Percentiles rank a stretch among this genome's conserved stretches.
Conservation (phyloP, 1,139 yeast genomes). For the Hemisphaericaspora lyxosophila region DNA sequence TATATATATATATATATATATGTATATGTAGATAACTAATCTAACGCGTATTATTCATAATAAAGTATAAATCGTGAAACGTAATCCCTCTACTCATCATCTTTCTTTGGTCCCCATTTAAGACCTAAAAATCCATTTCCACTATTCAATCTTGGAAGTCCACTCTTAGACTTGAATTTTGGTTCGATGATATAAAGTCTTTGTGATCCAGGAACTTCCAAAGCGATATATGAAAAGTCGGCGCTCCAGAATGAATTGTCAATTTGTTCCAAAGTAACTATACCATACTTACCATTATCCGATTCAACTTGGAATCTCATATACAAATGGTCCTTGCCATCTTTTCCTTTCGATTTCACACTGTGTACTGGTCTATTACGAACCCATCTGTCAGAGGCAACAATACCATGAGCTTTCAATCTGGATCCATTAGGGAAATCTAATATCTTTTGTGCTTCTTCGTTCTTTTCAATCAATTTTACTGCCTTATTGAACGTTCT, state of each 20-base stretch:
- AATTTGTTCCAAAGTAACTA: slow-evolving; percentile 76
- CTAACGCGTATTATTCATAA: too few species aligned
- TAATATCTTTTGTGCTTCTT: slow-evolving; percentile 56
- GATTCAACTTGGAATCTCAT: slow-evolving; percentile 90
- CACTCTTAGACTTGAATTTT: slow-evolving; percentile 40
- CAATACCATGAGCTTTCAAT: slow-evolving; percentile 82
- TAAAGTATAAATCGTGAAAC: not conserved
- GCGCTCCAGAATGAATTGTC: slow-evolving; percentile 66
- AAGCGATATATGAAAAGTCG: slow-evolving; percentile 69
- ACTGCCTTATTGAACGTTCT: slow-evolving; percentile 87
- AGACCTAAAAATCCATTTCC: slow-evolving; percentile 71
- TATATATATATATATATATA: not conserved
- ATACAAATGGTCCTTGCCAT: slow-evolving; percentile 75
- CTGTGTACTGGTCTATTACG: slow-evolving; percentile 79
- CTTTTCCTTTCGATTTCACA: slow-evolving; percentile 56
- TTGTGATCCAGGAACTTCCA: slow-evolving; percentile 72
- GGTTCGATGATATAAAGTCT: slow-evolving; percentile 75
- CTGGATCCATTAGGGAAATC: slow-evolving; percentile 56
- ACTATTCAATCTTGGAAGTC: slow-evolving; percentile 29
- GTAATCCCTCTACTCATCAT: slow-evolving; percentile 21
- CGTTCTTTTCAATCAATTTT: slow-evolving; percentile 67
- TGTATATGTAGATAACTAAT: too few species aligned
- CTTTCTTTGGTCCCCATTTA: slow-evolving; percentile 80
- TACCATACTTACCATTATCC: slow-evolving; percentile 49
- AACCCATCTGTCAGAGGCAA: slow-evolving; percentile 73